These are phyloP conservation scores for Phytophthora crassamura DNA, from an alignment of 352 stramenopile genomes.

Conservation along the genomic window DNA sequence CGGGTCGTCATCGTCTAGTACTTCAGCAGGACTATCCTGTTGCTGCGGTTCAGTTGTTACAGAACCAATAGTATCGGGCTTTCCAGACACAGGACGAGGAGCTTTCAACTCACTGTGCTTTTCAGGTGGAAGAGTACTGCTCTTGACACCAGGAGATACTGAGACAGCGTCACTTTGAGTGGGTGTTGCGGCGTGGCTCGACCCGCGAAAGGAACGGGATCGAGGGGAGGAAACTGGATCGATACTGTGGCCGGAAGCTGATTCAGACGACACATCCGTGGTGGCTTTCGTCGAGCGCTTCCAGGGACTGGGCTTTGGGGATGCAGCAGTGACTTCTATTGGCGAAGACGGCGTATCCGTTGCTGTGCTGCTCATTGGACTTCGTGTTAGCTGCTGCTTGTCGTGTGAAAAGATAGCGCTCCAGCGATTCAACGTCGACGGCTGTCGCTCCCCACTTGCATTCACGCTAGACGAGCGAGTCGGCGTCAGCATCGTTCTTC, in stretches of 20 bases:
- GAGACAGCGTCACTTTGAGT: slow-evolving; percentile 7
- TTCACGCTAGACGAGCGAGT: slow-evolving; percentile 25
- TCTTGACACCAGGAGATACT: slow-evolving; percentile 9
- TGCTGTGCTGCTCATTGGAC: slow-evolving; percentile 33
- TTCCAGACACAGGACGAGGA: slow-evolving; percentile 2
- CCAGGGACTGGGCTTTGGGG: slow-evolving; percentile 22
- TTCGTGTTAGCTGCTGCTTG: slow-evolving; percentile 42
- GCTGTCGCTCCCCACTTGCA: slow-evolving; percentile 19
- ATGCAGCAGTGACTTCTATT: slow-evolving; percentile 8
- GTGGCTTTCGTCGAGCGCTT: slow-evolving; percentile 24
- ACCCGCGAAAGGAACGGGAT: slow-evolving; percentile 15
- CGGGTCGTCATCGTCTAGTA: slow-evolving; percentile 8
- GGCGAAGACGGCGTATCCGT: slow-evolving; percentile 16
- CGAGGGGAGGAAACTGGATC: slow-evolving; percentile 17
- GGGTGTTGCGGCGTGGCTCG: not conserved
- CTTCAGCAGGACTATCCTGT: not conserved
- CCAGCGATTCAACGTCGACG: slow-evolving; percentile 39
- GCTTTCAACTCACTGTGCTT: slow-evolving; percentile 3
- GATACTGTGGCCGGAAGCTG: not conserved
- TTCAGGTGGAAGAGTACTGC: slow-evolving; percentile 4
- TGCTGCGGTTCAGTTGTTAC: slow-evolving; percentile 1
- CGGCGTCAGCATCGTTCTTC: slow-evolving; percentile 34
- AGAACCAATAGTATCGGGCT: not conserved
- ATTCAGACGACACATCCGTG: slow-evolving; percentile 20
- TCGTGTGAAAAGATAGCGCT: slow-evolving; percentile 44